Evolutionary conservation across 805 yeast genomes (phyloP).

Genomic region (Priceomyces haplophilus): DNA sequence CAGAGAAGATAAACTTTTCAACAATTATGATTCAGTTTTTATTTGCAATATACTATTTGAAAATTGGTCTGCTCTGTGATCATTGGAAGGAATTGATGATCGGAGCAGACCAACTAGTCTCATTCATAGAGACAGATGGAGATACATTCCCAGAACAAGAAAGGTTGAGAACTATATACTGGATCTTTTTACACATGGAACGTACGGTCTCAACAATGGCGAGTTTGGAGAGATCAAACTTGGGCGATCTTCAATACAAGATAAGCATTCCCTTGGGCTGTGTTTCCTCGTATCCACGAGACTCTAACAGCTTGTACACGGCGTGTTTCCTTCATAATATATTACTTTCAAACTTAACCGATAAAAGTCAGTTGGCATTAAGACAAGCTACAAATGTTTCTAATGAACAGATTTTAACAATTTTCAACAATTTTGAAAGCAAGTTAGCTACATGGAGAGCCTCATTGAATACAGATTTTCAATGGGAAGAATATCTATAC

Average conservation of each 20-base stretch:
- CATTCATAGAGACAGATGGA: not conserved
- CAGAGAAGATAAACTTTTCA: slow-evolving; percentile 1
- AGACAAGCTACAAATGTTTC: not conserved
- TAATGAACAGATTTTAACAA: not conserved
- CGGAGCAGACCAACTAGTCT: slow-evolving; percentile 1
- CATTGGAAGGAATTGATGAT: slow-evolving; percentile 3
- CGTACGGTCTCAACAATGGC: slow-evolving; percentile 1
- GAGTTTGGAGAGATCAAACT: not conserved
- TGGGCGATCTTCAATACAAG: not conserved
- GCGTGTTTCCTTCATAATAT: slow-evolving; percentile 2
- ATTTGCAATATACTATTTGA: slow-evolving; percentile 1
- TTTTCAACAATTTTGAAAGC: not conserved
- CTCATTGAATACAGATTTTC: not conserved
- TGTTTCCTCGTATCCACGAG: slow-evolving; percentile 2
- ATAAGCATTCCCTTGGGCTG: not conserved
- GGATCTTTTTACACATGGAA: slow-evolving; percentile 3
- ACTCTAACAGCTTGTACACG: not conserved
- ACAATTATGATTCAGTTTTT: not conserved
- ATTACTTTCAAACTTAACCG: slow-evolving; percentile 2
- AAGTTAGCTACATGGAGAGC: not conserved
- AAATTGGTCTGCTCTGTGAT: slow-evolving; percentile 2
- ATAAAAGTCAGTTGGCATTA: not conserved
- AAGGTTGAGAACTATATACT: not conserved
- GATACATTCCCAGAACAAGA: slow-evolving; percentile 1
- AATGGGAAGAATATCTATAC: slow-evolving; percentile 4